Evolutionary conservation across 129 eudicot species (phyloP), one percentile per base, ranked within the genome.

Genomic region (Smallanthus sonchifolius): DNA sequence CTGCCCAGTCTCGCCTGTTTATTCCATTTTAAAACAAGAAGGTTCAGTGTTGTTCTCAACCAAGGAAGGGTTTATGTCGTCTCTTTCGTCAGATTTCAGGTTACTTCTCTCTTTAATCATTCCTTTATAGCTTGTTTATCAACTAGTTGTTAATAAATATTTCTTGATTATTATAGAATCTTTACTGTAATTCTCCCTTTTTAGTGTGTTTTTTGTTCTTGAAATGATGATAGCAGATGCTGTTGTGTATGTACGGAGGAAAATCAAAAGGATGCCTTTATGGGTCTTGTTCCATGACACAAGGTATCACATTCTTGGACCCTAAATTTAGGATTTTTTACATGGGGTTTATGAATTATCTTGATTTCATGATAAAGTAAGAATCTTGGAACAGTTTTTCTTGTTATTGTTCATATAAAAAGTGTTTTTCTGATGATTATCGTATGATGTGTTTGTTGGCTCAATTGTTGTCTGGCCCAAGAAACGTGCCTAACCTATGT

Each of bases 201-300:
- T 43, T 45, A 37, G 68, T 61, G 49, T 65, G 39, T 4, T 4
- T 67, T 56, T 42, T n/a, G 35, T 55, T 77, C 16, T 35, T 7
- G 40, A 69, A 69, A 44, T 57, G 40, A 64, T 51, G 67, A 47
- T 63, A 37, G 35, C 64, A 78, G 65, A 60, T 69, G 74, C 68
- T 42, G 49, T 76, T 71, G 73, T 68, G 65, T 74, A 42, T 76
- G 43, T 65, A 49, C 15, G 78, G 17, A 51, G 10, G 73, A 74
- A 28, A 49, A 45, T 73, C 30, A 75, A 36, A 3, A 70, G 59
- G 10, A 69, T 78, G 65, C 88, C 86, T 9, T 43, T 82, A 48
- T 79, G 89, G 86, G 80, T 61, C 70, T 79, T 79, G 42, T 82
- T 79, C 72, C 81, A 72, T 65, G 69, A 62, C 71, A 78, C 69